These are phyloP conservation scores for Penicillium fuscoglaucum DNA, from an alignment of 2,329 filamentous ascomycete species.

Conservation along the genomic window DNA sequence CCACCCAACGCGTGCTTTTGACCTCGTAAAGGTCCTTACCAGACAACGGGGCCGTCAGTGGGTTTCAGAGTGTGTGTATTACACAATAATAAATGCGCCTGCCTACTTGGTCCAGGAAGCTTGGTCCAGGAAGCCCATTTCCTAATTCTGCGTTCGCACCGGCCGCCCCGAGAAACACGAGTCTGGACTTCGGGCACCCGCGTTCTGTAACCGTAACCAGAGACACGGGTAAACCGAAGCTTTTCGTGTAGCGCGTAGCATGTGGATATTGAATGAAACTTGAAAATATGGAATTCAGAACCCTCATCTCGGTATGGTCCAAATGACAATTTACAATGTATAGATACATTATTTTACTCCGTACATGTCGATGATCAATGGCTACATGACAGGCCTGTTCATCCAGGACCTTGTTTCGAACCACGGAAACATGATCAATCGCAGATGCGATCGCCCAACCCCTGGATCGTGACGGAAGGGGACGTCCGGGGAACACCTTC, in stretches of 20 bases:
- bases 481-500: slow-evolving; percentile 19
- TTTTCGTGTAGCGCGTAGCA: slow-evolving; percentile 3
- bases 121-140: slow-evolving; percentile 4
- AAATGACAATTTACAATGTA: background rate
- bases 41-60: slow-evolving; percentile 3
- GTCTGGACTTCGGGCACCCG: slow-evolving; percentile 7
- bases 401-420: background rate
- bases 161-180: slow-evolving; percentile 10
- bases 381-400: background rate
- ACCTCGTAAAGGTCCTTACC: slow-evolving; percentile 6
- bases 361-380: background rate
- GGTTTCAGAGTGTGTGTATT: slow-evolving; percentile 1
- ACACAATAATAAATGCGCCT: slow-evolving; percentile 8
- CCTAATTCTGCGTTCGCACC: slow-evolving; percentile 4
- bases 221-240: slow-evolving; percentile 7
- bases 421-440: slow-evolving; percentile 7
- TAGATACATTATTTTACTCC: background rate
- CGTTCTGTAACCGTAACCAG: slow-evolving; percentile 2
- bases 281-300: background rate
- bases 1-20: slow-evolving; percentile 15
- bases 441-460: slow-evolving; percentile 11
- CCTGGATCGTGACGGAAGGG: slow-evolving; percentile 15
- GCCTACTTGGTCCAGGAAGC: slow-evolving; percentile 7
- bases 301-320: background rate
- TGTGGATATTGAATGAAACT: slow-evolving; percentile 1